phyloP scores from a whole-genome alignment of 495 filamentous ascomycete genomes.

The Lasiosphaeris hirsuta region DNA sequence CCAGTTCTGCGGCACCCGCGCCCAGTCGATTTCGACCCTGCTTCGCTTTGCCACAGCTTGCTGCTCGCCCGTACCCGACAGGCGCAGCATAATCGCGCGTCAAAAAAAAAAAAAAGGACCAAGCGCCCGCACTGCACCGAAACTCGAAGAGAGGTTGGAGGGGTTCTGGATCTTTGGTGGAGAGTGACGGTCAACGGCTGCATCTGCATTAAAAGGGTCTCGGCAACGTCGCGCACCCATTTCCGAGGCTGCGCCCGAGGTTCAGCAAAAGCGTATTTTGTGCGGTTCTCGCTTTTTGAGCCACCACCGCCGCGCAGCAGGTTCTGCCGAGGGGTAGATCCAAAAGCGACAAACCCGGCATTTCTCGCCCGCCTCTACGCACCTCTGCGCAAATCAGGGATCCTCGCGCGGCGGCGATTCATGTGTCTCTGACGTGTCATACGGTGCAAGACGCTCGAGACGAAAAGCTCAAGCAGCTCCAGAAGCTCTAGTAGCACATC shows the following conservation, averaged over 20 bases:
- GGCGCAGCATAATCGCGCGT: conserved; percentile 48
- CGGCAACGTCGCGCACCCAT: too few species aligned
- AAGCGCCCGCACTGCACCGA: conserved; percentile 13
- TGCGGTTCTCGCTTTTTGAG: neutral
- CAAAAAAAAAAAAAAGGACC: conserved; percentile 30
- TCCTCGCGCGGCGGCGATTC: conserved; percentile 14
- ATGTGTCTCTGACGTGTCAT: conserved; percentile 36
- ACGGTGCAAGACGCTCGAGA: conserved; percentile 9
- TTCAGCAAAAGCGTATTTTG: too few species aligned
- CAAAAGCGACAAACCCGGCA: conserved; percentile 14
- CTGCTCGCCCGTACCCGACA: conserved; percentile 23
- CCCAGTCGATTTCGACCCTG: neutral
- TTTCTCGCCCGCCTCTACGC: conserved; percentile 4
- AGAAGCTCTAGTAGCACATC: too few species aligned
- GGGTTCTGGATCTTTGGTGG: neutral
- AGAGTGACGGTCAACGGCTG: neutral
- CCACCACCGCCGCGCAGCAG: neutral
- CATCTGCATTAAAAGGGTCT: neutral
- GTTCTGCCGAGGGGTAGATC: conserved; percentile 11
- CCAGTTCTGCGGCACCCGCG: neutral
- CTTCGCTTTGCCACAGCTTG: neutral
- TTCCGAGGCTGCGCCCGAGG: too few species aligned
- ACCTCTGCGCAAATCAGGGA: conserved; percentile 25
- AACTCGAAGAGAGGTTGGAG: neutral
- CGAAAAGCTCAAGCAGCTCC: too few species aligned